Base-by-base conservation (phyloP, 768 basidiomycete species). In the Flagelloscypha sp. region DNA sequence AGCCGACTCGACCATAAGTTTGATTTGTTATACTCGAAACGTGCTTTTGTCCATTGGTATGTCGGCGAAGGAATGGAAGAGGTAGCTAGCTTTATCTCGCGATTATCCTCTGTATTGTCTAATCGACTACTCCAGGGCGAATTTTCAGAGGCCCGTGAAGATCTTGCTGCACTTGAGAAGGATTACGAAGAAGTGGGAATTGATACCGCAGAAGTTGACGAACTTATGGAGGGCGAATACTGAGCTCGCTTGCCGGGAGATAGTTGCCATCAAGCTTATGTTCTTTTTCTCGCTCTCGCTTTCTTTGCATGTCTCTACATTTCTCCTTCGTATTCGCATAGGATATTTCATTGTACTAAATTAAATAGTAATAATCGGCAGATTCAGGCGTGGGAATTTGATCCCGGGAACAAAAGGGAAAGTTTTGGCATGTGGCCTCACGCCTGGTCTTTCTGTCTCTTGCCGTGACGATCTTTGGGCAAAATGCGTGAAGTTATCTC, bases 61-160 rank as follows among this genome's bases (percentile, higher is more conserved):
- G 93, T 95, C 44, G 93, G 93, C 55, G 93, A 98, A 65, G 94
- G 94, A 70, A 97, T 98, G 94, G 94, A 97, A 58, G 94, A 98
- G 70, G 75, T 67, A 42, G 21, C 57, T 45, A 7, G 6, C 27
- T n/a, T 5, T 21, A 15, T 9, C 23, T 10, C 16, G 2, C 20
- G 22, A 12, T 12, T 20, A 16, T 27, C 20, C 7, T 17, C 4
- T 34, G 33, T 37, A 12, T 25, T 38, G 12, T 23, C 45, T 12
- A 27, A 24, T 36, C 19, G 36, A 27, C 7, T 3, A 17, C 29
- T 36, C n/a, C 33, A 76, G 68, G 94, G 94, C 61, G 94, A 98
- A 65, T 97, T 97, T 66, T 92, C 89, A 30, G 93, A 95, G 65
- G 94, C 94, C 30, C 84, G 93, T 48, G 94, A 98, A 59, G 94